phyloP scores from a whole-genome alignment of 345 rosid species.

The Zanthoxylum bungeanum region DNA sequence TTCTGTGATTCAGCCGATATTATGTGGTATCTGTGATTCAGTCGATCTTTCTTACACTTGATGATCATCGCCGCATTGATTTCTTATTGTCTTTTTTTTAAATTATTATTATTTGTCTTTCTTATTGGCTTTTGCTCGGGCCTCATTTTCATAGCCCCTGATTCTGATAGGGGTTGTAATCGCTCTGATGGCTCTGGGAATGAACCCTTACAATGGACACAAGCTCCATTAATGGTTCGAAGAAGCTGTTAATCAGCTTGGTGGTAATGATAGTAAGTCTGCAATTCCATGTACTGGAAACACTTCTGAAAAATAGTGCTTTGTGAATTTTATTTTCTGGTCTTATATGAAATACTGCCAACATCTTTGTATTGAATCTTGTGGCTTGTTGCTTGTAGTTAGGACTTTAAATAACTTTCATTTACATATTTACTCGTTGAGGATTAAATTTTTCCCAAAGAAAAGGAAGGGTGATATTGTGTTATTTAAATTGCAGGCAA shows the following conservation, averaged over 20 bases:
- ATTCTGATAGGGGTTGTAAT: slow-evolving; percentile 26
- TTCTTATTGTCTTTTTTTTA: slow-evolving; percentile 3
- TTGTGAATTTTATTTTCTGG: not conserved
- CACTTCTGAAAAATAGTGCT: not conserved
- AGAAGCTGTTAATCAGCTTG: slow-evolving; percentile 47
- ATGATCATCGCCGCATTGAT: slow-evolving; percentile 23
- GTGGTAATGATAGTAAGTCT: slow-evolving; percentile 53
- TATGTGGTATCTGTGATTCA: slow-evolving; percentile 1
- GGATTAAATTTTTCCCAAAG: not conserved
- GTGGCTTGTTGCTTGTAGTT: not conserved
- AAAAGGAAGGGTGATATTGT: too few relatives aligned
- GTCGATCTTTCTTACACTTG: slow-evolving; percentile 14
- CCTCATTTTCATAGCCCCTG: not conserved
- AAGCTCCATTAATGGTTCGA: slow-evolving; percentile 46
- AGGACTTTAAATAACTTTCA: not conserved
- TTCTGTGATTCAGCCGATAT: too few relatives aligned
- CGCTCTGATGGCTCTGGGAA: slow-evolving; percentile 34
- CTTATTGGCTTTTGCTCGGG: slow-evolving; percentile 1
- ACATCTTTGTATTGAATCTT: not conserved
- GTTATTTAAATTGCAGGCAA: slow-evolving; percentile 32
- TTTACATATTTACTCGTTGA: not conserved
- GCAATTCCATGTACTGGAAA: not conserved
- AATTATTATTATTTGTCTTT: slow-evolving; percentile 5
- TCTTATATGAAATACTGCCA: too few relatives aligned
- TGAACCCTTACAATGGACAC: slow-evolving; percentile 49